Conservation (phyloP, 306 rosid species). For the Medicago lupulina region DNA sequence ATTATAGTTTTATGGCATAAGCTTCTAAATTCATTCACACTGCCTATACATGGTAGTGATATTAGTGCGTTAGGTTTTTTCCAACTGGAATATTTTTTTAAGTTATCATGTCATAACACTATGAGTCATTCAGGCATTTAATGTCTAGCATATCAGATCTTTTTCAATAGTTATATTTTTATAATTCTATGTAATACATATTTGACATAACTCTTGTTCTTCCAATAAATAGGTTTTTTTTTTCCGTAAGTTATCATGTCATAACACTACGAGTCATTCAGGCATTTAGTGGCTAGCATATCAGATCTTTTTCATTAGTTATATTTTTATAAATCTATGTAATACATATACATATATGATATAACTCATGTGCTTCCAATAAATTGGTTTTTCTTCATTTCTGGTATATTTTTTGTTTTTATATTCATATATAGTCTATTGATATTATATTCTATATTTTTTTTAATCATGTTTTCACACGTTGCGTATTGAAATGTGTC, state of each 20-base stretch:
- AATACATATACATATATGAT: neutral
- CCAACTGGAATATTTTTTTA: conserved; percentile 24
- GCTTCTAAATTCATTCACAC: conserved; percentile 19
- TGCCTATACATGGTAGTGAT: conserved; percentile 16
- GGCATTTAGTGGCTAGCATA: conserved; percentile 30
- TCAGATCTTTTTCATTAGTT: conserved; percentile 13
- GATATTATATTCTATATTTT: conserved; percentile 18
- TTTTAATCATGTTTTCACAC: conserved; percentile 34
- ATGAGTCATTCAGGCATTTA: conserved; percentile 20
- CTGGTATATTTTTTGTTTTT: conserved; percentile 16
- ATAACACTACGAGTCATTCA: neutral
- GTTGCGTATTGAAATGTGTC: conserved; percentile 36
- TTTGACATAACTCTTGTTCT: conserved; percentile 8
- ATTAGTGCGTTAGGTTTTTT: conserved; percentile 26
- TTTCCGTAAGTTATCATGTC: conserved; percentile 10
- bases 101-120: neutral
- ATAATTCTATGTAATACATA: conserved; percentile 8
- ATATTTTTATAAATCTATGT: conserved; percentile 10
- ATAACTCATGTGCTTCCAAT: conserved; percentile 9
- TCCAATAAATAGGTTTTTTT: conserved; percentile 11
- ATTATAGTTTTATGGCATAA: conserved; percentile 9
- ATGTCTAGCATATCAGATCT: conserved; percentile 20
- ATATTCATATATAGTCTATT: conserved; percentile 19
- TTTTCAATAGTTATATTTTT: conserved; percentile 5
- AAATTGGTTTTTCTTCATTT: conserved; percentile 10